Base-by-base conservation (phyloP, 2,329 filamentous ascomycete genomes). In the Aspergillus quadricinctus region DNA sequence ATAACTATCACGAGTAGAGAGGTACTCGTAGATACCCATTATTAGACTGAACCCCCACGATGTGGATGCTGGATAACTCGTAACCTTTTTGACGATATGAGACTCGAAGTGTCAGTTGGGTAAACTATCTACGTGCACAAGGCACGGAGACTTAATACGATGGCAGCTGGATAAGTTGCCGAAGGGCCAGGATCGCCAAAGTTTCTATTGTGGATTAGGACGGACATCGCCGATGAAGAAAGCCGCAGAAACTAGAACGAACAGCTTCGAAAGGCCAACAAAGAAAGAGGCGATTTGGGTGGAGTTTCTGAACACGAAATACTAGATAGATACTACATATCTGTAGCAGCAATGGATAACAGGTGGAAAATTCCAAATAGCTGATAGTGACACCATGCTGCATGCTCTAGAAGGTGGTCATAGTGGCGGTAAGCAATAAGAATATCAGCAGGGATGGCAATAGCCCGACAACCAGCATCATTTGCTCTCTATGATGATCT, bases 141-240 rank as follows among this genome's bases (percentile, higher is more conserved):
- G 28, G 37, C 40, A n/a, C 43, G 21, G 43, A 27, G 43, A 46
- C 43, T 25, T n/a, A 45, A 21, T 45, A 11, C 19, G 19, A 23
- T 21, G 19, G 19, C 10, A 23, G 19, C 41, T 45, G 3, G 41
- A 10, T 45, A 25, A 46, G 43, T 46, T 7, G 43, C 43, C 21
- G 43, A 46, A 1, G 21, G 21, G 6, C 10, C 9, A 45, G 21
- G 21, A 37, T 37, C 17, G 31, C 31, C 31, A 46, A 46, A 46
- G 43, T 46, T 46, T 25, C 5, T 46, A 27, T 11, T 46, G 43
- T 46, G 43, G 43, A 46, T 46, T 25, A 23, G 23, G 3, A 55
- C 61, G 61, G 61, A 61, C 57, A 61, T 61, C 61, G 45, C 61
- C 59, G 59, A 63, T 55, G 57, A 57, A 57, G 57, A 59, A 25